Base-by-base conservation (phyloP, 1,284 basidiomycete genomes). In the Marasmius sp. region DNA sequence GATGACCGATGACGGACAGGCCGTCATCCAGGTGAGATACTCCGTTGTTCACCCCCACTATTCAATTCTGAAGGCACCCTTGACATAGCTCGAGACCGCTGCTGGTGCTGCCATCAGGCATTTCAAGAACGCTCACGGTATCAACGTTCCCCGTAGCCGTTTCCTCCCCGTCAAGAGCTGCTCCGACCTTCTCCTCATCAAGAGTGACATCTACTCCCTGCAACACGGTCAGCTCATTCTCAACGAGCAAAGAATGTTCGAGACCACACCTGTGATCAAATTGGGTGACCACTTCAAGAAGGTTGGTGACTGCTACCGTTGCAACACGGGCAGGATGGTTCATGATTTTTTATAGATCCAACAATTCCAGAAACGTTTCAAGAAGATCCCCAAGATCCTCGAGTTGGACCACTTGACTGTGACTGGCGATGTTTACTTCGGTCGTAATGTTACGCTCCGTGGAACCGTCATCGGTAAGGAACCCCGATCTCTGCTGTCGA, bases 21-120 rank as follows among this genome's bases (percentile, higher is more conserved):
- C 95, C 63, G 93, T 98, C 67, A 79, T 97, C 60, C 90, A 84
- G 73, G 82, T 80, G 38, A 34, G n/a, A 55, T 34, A 18, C 20
- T 18, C 6, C 8, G 49, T 4, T 18, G 20, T 34, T 5, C 10
- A 6, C 1, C 39, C 6, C 45, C 22, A 39, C n/a, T 16, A 39
- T 53, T 38, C 39, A 36, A 14, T 20, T 48, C 39, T 45, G 37
- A 20, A 33, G 34, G 49, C 45, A 49, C 60, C 20, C 56, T 58
- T 11, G 80, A 60, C 45, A 81, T 81, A 97, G 86, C 94, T 99
- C 74, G 97, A 99, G 83, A 99, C 97, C 6, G 95, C 97, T 54
- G 94, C 96, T 59, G 96, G 96, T 79, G 95, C 95, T 34, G 96
- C 95, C 50, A 97, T 99, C 85, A 98, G 98, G 85, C 95, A 97